Evolutionary conservation across 208 protist genomes (phyloP).

Genomic region (Entamoeba dispar): DNA sequence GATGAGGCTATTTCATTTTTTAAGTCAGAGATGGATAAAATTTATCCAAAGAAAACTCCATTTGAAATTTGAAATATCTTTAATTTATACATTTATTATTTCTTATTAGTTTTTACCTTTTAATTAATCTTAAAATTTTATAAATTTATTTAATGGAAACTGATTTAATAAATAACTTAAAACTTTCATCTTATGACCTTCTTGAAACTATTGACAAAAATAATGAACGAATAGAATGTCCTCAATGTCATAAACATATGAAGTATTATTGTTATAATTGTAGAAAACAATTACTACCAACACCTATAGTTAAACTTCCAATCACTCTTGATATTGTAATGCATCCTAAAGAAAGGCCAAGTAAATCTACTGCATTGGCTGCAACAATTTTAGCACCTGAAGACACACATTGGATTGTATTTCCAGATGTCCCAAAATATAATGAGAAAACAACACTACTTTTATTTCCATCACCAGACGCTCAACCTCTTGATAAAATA

Average conservation of each 20-base stretch:
- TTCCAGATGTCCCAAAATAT: conserved; percentile 10
- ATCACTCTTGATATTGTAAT: not conserved
- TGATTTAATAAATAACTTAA: no score
- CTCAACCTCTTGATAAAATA: not conserved
- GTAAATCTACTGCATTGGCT: conserved; percentile 16
- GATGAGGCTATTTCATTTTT: not conserved
- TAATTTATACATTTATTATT: no score
- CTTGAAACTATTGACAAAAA: not conserved
- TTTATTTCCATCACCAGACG: conserved; percentile 7
- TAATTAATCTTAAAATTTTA: no score
- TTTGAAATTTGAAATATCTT: not conserved
- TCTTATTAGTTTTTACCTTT: no score
- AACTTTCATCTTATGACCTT: no score
- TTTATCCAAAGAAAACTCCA: not conserved
- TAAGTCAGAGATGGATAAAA: not conserved
- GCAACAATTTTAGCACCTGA: conserved; percentile 9
- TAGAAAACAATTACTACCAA: not conserved
- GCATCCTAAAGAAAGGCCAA: conserved; percentile 14
- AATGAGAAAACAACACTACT: conserved; percentile 4
- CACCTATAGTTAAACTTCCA: not conserved
- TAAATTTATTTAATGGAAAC: no score
- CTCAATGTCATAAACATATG: not conserved
- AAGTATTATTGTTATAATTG: not conserved
- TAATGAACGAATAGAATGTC: not conserved
- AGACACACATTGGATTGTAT: conserved; percentile 1